Evolutionary conservation across 345 rosid species (phyloP), one percentile per base, ranked within the genome.

Genomic region (Citrus maxima): DNA sequence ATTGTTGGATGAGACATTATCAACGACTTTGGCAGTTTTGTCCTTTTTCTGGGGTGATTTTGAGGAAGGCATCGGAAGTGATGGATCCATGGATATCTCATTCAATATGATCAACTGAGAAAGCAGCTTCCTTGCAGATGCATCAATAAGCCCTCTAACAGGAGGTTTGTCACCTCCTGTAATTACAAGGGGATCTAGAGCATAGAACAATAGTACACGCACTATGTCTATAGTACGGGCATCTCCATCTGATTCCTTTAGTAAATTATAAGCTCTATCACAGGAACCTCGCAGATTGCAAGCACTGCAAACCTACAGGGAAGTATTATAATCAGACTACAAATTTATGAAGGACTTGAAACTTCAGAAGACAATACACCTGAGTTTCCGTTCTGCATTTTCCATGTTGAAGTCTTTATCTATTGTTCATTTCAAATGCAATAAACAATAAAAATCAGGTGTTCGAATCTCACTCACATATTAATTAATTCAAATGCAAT

Each of bases 191-290:
- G 97, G 88, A 84, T 96, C 97, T 75, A 94, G 84, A 6, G 97
- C 95, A 81, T 89, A 86, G 73, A 78, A 83, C 84, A 96, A 70
- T 4, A 96, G 76, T 30, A 93, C 72, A 27, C 97, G 93, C 82
- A 94, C 89, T 38, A 96, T 88, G 82, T 96, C 99, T 66, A 96
- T 89, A 1, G 99, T 96, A 1, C 97, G 90, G 58, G 97, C 92
- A 81, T 83, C 87, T 71, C 86, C 87, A 85, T 93, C 99, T 28
- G 88, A 72, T 16, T 86, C 92, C 82, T 93, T 90, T 2, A 93
- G 80, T 60, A 87, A 83, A 82, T 92, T 90, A 65, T 91, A 91
- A 75, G 99, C 99, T 83, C 92, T 90, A 79, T 96, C 99, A 86
- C 99, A 96, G 13, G 97, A 90, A 56, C 90, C 86, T 70, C 95